Base-by-base conservation (phyloP, 768 basidiomycete species). In the Russula sp. region DNA sequence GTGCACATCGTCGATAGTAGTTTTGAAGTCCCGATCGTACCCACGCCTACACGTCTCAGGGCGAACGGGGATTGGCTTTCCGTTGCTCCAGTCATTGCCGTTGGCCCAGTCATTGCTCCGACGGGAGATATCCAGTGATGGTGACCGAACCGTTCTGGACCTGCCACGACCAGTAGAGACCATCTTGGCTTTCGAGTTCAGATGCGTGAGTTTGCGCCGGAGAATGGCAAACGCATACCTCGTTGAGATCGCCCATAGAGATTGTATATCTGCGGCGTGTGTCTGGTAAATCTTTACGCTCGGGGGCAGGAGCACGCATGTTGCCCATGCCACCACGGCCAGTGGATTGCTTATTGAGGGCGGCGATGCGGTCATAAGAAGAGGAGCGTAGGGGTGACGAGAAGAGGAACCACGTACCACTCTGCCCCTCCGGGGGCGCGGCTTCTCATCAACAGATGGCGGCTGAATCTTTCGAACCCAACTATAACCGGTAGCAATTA, bases 111-210 rank as follows among this genome's bases (percentile, higher is more conserved):
- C 44, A 44, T 63, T 54, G 14, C 52, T 37, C 31, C 61, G 50
- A 42, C 62, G 62, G 11, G 59, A 52, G 63, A 73, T 57, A 58
- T 84, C 86, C 40, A 84, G 82, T 32, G 89, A 90, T 0, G 85
- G 86, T 1, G 90, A 87, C 60, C 89, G 85, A 55, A 94, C 84
- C 78, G 94, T 95, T 10, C 92, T 92, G 6, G 82, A 82, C 18
- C 93, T 91, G 31, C 93, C 91, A 56, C 91, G 84, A 11, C 93
- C 91, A 47, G 80, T 80, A 20, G 83, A 84, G 65, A 75, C 45
- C 8, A 20, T 20, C 45, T 77, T 18, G 79, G 64, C 76, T 83
- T 7, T 18, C 6, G n/a, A 67, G 6, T 40, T 42, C 20, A 22
- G 37, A 20, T 47, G 14, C 2, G 40, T 42, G 27, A 7, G 11